phyloP scores from a whole-genome alignment of 768 basidiomycete genomes.

The Gelatoporia subvermispora region DNA sequence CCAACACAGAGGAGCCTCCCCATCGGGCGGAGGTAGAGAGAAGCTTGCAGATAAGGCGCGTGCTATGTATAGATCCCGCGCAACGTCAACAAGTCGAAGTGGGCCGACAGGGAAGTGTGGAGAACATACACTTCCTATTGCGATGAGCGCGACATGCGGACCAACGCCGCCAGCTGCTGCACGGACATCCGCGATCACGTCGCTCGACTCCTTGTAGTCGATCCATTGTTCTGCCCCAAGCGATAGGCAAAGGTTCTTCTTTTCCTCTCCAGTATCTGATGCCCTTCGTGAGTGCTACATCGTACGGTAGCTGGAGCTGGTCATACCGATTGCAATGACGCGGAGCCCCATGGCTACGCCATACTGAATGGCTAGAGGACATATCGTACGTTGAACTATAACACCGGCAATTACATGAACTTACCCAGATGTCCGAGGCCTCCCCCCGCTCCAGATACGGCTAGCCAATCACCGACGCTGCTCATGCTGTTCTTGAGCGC shows the following conservation, averaged over 20 bases:
- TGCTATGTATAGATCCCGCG: background rate
- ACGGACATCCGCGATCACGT: conserved; percentile 58
- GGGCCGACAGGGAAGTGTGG: background rate
- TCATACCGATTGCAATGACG: conserved; percentile 64
- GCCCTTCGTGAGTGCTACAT: too few species aligned
- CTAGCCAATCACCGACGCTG: conserved; percentile 63
- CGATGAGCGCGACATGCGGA: conserved; percentile 61
- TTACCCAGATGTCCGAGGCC: conserved; percentile 69
- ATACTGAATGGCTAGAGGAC: conserved; percentile 55
- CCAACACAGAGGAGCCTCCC: conserved; percentile 75
- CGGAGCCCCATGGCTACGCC: conserved; percentile 66
- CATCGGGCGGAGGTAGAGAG: conserved; percentile 64
- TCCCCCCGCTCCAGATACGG: conserved; percentile 71
- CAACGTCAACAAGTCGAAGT: background rate
- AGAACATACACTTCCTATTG: conserved; percentile 36
- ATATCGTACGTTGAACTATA: too few species aligned
- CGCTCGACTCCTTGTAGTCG: conserved; percentile 61
- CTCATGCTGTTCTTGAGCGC: conserved; percentile 65
- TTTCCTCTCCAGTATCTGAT: conserved; percentile 70
- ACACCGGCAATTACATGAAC: background rate
- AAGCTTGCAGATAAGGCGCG: conserved; percentile 40
- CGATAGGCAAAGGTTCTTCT: conserved; percentile 48
- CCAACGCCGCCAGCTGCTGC: conserved; percentile 57
- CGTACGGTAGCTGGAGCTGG: background rate
- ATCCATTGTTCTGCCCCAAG: conserved; percentile 72